Conservation (phyloP, 2,329 filamentous ascomycete genomes). For the Aspergillus japonicus region DNA sequence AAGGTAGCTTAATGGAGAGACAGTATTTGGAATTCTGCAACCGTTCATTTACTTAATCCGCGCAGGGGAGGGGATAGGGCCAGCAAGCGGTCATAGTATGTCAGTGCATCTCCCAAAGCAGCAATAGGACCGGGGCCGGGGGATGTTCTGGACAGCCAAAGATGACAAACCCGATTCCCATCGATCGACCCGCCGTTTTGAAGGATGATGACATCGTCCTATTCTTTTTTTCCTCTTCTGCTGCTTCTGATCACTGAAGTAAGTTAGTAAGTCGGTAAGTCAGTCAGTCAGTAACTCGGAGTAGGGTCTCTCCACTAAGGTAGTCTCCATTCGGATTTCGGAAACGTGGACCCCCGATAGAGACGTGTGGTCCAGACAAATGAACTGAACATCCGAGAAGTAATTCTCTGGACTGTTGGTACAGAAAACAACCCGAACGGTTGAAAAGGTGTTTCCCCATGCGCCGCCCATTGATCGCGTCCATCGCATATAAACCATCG, state of each 20-base stretch:
- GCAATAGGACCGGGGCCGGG: slow-evolving; percentile 3
- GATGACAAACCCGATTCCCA: background rate
- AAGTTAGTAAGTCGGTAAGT: no score
- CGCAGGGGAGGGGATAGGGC: background rate
- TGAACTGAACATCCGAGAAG: background rate
- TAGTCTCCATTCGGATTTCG: background rate
- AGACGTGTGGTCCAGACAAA: background rate
- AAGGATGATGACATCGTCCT: slow-evolving; percentile 3
- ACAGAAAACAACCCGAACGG: background rate
- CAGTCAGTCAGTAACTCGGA: no score
- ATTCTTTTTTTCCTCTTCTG: background rate
- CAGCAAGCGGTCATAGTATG: background rate
- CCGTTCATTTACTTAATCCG: background rate
- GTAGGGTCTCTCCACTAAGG: no score
- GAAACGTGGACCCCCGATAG: background rate
- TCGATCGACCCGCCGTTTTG: slow-evolving; percentile 3
- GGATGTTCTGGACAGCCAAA: background rate
- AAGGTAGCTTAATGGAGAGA: background rate
- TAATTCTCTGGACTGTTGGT: background rate
- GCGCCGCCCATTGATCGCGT: background rate
- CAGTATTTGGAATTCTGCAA: background rate
- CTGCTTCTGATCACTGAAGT: background rate
- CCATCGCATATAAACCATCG: background rate
- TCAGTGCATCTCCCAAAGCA: background rate
- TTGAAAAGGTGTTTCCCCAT: background rate